Conservation (phyloP, 495 filamentous ascomycete genomes). For the Aspergillus biplanus region DNA sequence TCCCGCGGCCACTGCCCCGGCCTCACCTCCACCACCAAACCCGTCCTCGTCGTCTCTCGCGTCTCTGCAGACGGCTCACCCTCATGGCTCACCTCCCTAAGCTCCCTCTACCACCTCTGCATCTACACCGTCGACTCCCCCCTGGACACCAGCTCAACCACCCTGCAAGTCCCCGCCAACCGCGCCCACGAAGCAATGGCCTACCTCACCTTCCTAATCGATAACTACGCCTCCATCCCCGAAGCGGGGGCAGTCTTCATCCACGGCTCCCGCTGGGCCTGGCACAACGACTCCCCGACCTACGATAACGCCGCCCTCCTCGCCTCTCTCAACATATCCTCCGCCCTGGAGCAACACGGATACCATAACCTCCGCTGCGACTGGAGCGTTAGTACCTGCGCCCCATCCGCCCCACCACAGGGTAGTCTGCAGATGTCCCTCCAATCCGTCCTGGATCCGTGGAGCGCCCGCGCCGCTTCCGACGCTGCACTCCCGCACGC, state of each 20-base stretch:
- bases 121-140: slow-evolving; percentile 61
- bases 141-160: slow-evolving; percentile 28
- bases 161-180: slow-evolving; percentile 62
- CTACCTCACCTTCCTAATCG: slow-evolving; percentile 69
- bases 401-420: slow-evolving; percentile 34
- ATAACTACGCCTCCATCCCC: slow-evolving; percentile 65
- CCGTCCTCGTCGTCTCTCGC: slow-evolving; percentile 43
- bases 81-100: slow-evolving; percentile 40
- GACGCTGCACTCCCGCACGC: slow-evolving; percentile 39
- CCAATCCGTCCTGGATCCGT: slow-evolving; percentile 40
- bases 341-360: slow-evolving; percentile 37
- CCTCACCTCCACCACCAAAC: slow-evolving; percentile 36
- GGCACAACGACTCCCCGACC: slow-evolving; percentile 48
- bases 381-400: slow-evolving; percentile 48
- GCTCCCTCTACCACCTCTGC: slow-evolving; percentile 43
- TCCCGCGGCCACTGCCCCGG: slow-evolving; percentile 39
- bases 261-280: slow-evolving; percentile 47
- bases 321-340: slow-evolving; percentile 33
- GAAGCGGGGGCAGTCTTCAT: slow-evolving; percentile 47
- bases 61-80: slow-evolving; percentile 40
- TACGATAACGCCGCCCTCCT: slow-evolving; percentile 48
- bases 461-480: slow-evolving; percentile 43
- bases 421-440: slow-evolving; percentile 44
- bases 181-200: slow-evolving; percentile 71
- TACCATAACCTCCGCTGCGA: slow-evolving; percentile 54